Percentiles rank a stretch among this genome's conserved stretches.
Conservation (phyloP, 768 basidiomycete species). For the Collybia nuda region DNA sequence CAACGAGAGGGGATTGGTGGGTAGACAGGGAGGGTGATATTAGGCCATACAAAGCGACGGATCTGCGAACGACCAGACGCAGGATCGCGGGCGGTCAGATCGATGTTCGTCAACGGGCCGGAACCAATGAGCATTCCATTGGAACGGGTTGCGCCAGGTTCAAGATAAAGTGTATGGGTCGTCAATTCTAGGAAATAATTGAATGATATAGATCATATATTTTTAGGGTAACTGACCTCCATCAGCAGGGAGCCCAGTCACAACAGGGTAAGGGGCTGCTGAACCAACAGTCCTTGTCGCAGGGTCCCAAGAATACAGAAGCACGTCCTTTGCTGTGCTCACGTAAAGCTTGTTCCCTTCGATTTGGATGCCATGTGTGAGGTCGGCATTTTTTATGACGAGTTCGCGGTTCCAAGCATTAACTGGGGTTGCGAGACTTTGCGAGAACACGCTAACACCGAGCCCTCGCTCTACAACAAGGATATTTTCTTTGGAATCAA, state of each 20-base stretch:
- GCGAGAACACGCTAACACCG: slow-evolving; percentile 39
- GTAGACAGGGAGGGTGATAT: slow-evolving; percentile 3
- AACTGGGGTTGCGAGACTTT: slow-evolving; percentile 12
- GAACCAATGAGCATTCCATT: slow-evolving; percentile 33
- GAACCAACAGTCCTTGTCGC: slow-evolving; percentile 23
- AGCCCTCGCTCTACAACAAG: slow-evolving; percentile 43
- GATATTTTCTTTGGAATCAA: slow-evolving; percentile 36
- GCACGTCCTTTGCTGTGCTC: slow-evolving; percentile 33
- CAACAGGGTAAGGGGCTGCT: slow-evolving; percentile 9
- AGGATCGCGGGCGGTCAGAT: slow-evolving; percentile 40
- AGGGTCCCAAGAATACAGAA: slow-evolving; percentile 36
- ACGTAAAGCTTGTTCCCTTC: slow-evolving; percentile 33
- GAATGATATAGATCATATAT: background rate
- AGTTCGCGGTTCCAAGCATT: slow-evolving; percentile 36
- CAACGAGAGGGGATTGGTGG: slow-evolving; percentile 20
- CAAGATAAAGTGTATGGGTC: slow-evolving; percentile 39
- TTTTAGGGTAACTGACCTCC: slow-evolving; percentile 29
- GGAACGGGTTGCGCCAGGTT: slow-evolving; percentile 10
- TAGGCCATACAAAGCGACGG: slow-evolving; percentile 25
- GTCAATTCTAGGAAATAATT: slow-evolving; percentile 26
- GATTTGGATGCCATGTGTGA: slow-evolving; percentile 44
- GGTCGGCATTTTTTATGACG: slow-evolving; percentile 30
- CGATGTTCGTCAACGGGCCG: slow-evolving; percentile 40
- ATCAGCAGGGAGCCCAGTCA: slow-evolving; percentile 34
- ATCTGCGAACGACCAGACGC: slow-evolving; percentile 43